phyloP scores from a whole-genome alignment of 345 rosid genomes.

The Syzygium jambos region DNA sequence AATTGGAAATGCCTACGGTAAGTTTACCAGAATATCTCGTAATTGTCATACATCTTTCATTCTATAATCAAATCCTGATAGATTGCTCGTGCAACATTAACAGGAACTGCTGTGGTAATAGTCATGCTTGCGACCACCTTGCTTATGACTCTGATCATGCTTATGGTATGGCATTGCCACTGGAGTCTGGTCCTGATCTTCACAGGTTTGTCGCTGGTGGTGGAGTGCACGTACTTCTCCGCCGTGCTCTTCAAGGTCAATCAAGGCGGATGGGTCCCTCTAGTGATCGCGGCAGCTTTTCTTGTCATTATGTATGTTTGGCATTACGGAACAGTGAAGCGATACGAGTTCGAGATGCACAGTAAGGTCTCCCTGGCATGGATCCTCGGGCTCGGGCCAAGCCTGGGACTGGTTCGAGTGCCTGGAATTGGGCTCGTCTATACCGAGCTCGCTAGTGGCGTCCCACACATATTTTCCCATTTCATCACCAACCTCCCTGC shows the following conservation, averaged over 20 bases:
- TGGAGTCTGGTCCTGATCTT: slow-evolving; percentile 20
- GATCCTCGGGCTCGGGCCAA: slow-evolving; percentile 22
- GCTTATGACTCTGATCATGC: slow-evolving; percentile 19
- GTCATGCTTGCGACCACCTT: slow-evolving; percentile 28
- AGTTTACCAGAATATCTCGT: neutral
- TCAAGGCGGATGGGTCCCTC: slow-evolving; percentile 31
- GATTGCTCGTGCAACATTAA: neutral
- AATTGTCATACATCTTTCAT: neutral
- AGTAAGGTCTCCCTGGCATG: slow-evolving; percentile 22
- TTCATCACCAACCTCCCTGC: slow-evolving; percentile 28
- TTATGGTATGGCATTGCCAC: slow-evolving; percentile 25
- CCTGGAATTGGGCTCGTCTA: slow-evolving; percentile 24
- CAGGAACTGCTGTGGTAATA: slow-evolving; percentile 18
- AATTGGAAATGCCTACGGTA: slow-evolving; percentile 21
- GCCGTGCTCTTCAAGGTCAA: slow-evolving; percentile 23
- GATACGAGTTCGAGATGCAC: slow-evolving; percentile 19
- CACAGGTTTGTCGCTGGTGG: slow-evolving; percentile 6
- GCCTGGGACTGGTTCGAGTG: slow-evolving; percentile 23
- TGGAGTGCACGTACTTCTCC: slow-evolving; percentile 23
- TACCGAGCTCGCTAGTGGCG: slow-evolving; percentile 18
- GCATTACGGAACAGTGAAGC: slow-evolving; percentile 22
- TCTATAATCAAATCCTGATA: neutral
- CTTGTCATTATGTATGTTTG: slow-evolving; percentile 18
- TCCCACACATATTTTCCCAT: slow-evolving; percentile 28
- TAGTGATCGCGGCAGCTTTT: slow-evolving; percentile 10